Base-by-base conservation (phyloP, 2,329 filamentous ascomycete species). In the Microdochium nivale region DNA sequence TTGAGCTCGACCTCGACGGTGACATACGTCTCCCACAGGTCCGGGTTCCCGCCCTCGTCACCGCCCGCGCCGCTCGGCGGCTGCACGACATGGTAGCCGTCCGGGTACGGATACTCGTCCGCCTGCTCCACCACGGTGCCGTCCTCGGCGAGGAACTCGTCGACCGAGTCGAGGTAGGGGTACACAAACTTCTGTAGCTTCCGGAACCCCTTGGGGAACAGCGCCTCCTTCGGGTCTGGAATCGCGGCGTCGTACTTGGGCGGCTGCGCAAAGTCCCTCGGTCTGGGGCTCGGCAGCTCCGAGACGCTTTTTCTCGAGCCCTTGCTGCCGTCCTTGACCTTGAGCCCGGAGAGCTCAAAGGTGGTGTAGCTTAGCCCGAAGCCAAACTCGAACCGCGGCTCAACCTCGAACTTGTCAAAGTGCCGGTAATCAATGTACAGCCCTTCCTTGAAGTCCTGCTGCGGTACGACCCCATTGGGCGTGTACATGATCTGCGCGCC, bases 391-490 rank as follows among this genome's bases (percentile, higher is more conserved):
- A 85, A 96, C 1, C 87, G 85, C 1, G 91, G 91, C 4, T 75
- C 74, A 54, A 94, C 84, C 52, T 77, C 74, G 51, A 85, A 68
- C 63, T 86, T 88, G 72, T 96, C 90, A 59, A 96, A 91, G 67
- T 91, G 81, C 13, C 90, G 84, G 70, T 96, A 96, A 71, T 96
- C 92, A 58, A 95, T 84, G 63, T 91, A 91, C 0, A 96, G 70
- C 0, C 89, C 89, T 63, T 96, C 89, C 1, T 76, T 78, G 64
- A 94, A 95, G 56, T 89, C 84, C 59, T 95, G 88, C 62, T 95
- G 89, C 0, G 90, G 88, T 1, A 85, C 74, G 3, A 87, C 71
- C 16, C 77, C 80, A 58, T 88, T 87, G 0, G 86, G 80, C 48
- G 81, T 71, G 61, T 86, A 88, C 56, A 90, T 72, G 37, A 94